Base-by-base conservation (phyloP, 2,329 filamentous ascomycete species). In the Fusarium siculi region DNA sequence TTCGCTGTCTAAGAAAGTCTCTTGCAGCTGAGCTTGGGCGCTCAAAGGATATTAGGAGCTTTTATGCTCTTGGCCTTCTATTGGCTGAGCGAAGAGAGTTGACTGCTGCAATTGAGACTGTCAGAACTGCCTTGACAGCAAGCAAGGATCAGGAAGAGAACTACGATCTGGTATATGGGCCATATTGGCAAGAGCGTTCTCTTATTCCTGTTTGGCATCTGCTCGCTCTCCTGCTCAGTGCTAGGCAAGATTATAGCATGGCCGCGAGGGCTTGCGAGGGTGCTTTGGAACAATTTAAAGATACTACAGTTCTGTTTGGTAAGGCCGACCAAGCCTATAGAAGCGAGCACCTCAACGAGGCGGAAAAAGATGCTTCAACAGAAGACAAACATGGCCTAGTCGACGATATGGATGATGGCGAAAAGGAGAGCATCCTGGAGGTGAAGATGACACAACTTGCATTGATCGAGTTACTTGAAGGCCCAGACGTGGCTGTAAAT, bases 401-500 rank as follows among this genome's bases (percentile, higher is more conserved):
- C 2, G 93, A 96, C 73, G 90, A 93, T 49, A 93, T 98, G 90
- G 92, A 94, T 70, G 90, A 91, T 65, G 90, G 91, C 32, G 95
- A 98, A 79, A 97, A 95, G 79, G 93, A 95, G 80, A 89, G 90
- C 54, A 92, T 99, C 46, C 83, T 99, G n/a, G 93, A 98, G 81
- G 91, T 98, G 69, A 97, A 97, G 81, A 97, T 98, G 90, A 98
- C 96, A 16, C 95, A 98, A 78, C 86, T 99, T 67, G 89, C 93
- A 8, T 87, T 99, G 25, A 82, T 96, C 7, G 96, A 98, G 81
- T 84, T 96, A 21, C 84, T 94, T 7, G 95, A 98, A 79, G 95
- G 95, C 2, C 91, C 95, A 0, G 92, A 94, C 65, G 90, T 92
- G 63, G 96, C 96, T 23, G 93, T 98, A 56, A 97, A 97, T 79